A percentile compares a stretch with the other conserved stretches of the same genome.
phyloP scores from a whole-genome alignment of 2,329 filamentous ascomycete species.

The Penicillium sp. region DNA sequence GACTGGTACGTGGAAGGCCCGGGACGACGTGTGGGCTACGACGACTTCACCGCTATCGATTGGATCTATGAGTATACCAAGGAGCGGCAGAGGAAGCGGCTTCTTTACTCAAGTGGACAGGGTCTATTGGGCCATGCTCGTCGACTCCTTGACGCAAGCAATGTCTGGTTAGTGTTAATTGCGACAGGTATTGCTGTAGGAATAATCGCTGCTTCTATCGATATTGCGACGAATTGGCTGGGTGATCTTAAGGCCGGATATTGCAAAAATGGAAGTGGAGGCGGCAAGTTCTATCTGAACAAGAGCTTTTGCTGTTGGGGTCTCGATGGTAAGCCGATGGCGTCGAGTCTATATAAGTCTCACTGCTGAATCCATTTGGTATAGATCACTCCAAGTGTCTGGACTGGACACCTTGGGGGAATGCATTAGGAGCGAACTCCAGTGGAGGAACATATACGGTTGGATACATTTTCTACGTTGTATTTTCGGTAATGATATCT shows the following conservation, averaged over 20 bases:
- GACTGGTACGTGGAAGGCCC: constrained; percentile 93
- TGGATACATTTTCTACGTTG: constrained; percentile 81
- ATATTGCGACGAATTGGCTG: constrained; percentile 89
- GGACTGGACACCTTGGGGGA: constrained; percentile 85
- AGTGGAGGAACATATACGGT: constrained; percentile 72
- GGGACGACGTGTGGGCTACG: constrained; percentile 86
- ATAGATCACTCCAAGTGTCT: constrained; percentile 71
- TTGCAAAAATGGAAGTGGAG: constrained; percentile 72
- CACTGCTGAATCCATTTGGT: constrained; percentile 14
- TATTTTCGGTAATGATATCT: constrained; percentile 67
- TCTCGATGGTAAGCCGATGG: constrained; percentile 59
- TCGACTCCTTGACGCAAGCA: constrained; percentile 76
- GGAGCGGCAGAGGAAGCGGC: constrained; percentile 82
- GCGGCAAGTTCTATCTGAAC: constrained; percentile 87
- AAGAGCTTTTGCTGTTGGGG: constrained; percentile 91
- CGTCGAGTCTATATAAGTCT: not conserved
- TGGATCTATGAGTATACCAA: constrained; percentile 99
- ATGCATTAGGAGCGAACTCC: constrained; percentile 65
- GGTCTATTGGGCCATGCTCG: constrained; percentile 71
- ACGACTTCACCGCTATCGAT: constrained; percentile 95
- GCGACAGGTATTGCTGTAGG: constrained; percentile 82
- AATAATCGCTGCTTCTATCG: constrained; percentile 79
- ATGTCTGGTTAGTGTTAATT: constrained; percentile 88
- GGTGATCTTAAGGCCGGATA: constrained; percentile 89
- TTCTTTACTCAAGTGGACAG: constrained; percentile 65